These are phyloP conservation scores for Cyclotella cryptica DNA, from an alignment of 108 stramenopile genomes.

Conservation along the genomic window DNA sequence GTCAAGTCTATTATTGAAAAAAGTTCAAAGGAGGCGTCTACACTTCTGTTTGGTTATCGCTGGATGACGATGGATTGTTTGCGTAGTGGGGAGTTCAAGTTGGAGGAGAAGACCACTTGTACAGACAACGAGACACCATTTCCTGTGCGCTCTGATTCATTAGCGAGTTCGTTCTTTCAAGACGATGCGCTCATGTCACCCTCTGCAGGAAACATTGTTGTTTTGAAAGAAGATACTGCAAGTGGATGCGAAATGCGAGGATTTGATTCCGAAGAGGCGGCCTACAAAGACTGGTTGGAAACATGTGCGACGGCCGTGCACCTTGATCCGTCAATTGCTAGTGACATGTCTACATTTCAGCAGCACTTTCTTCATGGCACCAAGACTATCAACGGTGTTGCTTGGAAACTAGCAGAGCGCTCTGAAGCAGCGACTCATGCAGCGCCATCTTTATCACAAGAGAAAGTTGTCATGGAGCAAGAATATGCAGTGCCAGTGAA, in stretches of 20 bases:
- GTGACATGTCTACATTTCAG: conserved; percentile 43
- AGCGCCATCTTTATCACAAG: not conserved
- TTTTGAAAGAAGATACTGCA: conserved; percentile 62
- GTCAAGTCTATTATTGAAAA: conserved; percentile 38
- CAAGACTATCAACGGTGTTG: conserved; percentile 59
- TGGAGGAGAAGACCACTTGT: not conserved
- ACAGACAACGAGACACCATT: not conserved
- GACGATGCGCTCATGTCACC: conserved; percentile 17
- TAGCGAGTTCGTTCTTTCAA: conserved; percentile 2
- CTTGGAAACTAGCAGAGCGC: conserved; percentile 42
- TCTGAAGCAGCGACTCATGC: not conserved
- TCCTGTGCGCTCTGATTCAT: not conserved
- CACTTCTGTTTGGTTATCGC: conserved; percentile 73
- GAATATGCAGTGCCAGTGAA: not conserved
- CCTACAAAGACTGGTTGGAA: conserved; percentile 66
- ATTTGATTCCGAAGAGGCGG: conserved; percentile 65
- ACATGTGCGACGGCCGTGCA: conserved; percentile 38
- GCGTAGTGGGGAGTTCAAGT: conserved; percentile 50
- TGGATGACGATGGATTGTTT: conserved; percentile 74
- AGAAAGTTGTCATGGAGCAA: not conserved
- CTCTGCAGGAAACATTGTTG: conserved; percentile 26
- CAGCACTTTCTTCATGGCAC: conserved; percentile 55
- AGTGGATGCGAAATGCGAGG: conserved; percentile 51
- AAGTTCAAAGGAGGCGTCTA: conserved; percentile 42
- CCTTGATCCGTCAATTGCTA: not conserved